Evolutionary conservation across 306 rosid species (phyloP), one percentile per base, ranked within the genome.

Genomic region (Herpetospermum pedunculosum): DNA sequence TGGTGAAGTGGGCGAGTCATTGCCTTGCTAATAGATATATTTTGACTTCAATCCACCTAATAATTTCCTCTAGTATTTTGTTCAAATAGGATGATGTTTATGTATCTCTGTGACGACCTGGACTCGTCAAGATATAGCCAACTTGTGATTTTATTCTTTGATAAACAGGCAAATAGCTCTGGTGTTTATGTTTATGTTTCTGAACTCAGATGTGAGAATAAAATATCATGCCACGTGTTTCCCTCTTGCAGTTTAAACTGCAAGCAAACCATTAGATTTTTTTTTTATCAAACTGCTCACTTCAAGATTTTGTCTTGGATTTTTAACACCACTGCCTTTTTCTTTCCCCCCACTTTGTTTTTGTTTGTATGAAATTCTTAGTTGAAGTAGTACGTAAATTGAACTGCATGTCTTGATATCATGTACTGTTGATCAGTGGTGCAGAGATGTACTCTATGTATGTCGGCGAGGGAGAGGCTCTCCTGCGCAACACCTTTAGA

Each of bases 361-460:
- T 32, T 72, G 18, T 49, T 48, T 35, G 6, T 30, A 11, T 28
- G 47, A 46, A 47, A 15, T 38, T 30, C 38, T 23, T 21, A 47
- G 46, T 48, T 35, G 34, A 52, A 73, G 70, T 60, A 60, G 48
- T 63, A 63, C 70, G 5, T 76, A 18, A 18, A 32, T 44, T 43
- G 30, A 38, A 63, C 43, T 71, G 47, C 21, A 35, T 53, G 38
- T n/a, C 59, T 57, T 67, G 70, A 46, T 57, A 52, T 84, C 75
- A 85, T 78, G 59, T 63, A 81, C 81, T 75, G 7, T 85, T 76
- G 65, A 74, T 76, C 84, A 94, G 98, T 78, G 89, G 96, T 83
- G 96, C 97, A 85, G 98, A 94, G 64, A 75, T 94, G 83, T 88
- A 78, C 70, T 94, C 98, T 2, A 94, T 87, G 98, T 94, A 91